Base-by-base conservation (phyloP, 169 alveolate species). In the Plasmodium falciparum region DNA sequence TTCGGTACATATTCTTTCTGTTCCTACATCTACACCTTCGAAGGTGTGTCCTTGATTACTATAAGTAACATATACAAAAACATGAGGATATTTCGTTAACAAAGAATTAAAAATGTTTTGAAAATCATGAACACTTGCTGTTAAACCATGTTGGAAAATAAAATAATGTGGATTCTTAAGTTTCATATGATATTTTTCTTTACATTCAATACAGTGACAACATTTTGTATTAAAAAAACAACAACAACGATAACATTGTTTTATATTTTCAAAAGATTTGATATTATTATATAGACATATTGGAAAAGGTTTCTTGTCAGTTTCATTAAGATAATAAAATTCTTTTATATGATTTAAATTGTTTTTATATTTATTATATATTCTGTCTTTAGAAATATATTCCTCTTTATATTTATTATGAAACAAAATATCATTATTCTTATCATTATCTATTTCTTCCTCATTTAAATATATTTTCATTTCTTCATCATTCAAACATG, bases 91-190 rank as follows among this genome's bases (percentile, higher is more conserved):
- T 15, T 59, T 72, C 1, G 22, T 72, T 63, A 94, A 45, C n/a
- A 94, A 70, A 6, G 92, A 71, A 65, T 75, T 80, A 13, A 92
- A 74, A 15, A 90, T 59, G 61, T 83, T 88, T 33, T 89, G 91
- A 93, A 94, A 90, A 58, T 74, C 86, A 3, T 75, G 70, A 20
- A 95, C 95, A n/a, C 93, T 88, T 39, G 95, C 93, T 13, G 94
- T 65, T 45, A 94, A 78, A 4, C 96, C 96, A 70, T 94, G 96
- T 89, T 88, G 91, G 29, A 94, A 63, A 6, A 94, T 90, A 24
- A 92, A 91, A 78, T 94, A 94, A 76, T 94, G 96, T 9, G 85
- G 91, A 29, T 89, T 80, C 13, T 65, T 72, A 3, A 75, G 74
- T n/a, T 73, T 85, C 89, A 88, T 70, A 49, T 83, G 49, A 39